phyloP scores from a whole-genome alignment of 352 stramenopile species.

The Phytophthora foliorum region DNA sequence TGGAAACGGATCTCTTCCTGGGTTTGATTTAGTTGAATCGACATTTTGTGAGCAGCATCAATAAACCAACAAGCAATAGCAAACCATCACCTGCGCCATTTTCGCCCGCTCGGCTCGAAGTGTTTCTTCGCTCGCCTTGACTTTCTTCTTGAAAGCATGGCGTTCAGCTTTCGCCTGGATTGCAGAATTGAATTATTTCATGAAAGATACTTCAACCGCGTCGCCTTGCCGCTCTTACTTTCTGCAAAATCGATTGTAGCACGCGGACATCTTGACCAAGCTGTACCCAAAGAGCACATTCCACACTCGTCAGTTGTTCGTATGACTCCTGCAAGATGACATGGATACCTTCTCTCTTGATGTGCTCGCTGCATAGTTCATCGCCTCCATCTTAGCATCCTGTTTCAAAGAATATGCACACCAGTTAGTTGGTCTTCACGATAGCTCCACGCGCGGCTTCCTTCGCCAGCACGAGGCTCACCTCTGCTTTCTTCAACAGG shows the following conservation, averaged over 20 bases:
- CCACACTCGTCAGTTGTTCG: background rate
- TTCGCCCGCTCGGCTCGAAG: slow-evolving; percentile 64
- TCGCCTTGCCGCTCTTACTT: slow-evolving; percentile 33
- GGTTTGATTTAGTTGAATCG: background rate
- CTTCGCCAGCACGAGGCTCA: slow-evolving; percentile 9
- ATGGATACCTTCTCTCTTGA: slow-evolving; percentile 74
- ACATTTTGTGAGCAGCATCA: background rate
- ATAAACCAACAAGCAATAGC: background rate
- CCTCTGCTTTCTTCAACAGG: slow-evolving; percentile 82
- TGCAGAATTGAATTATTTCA: background rate
- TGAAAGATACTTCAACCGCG: no score
- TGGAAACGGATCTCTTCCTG: slow-evolving; percentile 84
- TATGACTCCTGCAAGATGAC: background rate
- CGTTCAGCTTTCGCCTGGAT: slow-evolving; percentile 78
- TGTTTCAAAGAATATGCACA: slow-evolving; percentile 9
- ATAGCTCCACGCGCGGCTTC: no score
- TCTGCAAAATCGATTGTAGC: slow-evolving; percentile 80
- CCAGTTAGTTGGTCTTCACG: background rate
- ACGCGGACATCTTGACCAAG: slow-evolving; percentile 79
- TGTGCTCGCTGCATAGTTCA: slow-evolving; percentile 77
- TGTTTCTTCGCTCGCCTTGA: slow-evolving; percentile 71
- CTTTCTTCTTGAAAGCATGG: slow-evolving; percentile 85
- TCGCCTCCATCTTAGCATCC: slow-evolving; percentile 79
- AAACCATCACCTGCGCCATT: slow-evolving; percentile 69
- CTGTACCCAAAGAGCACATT: slow-evolving; percentile 29